Evolutionary conservation across 768 basidiomycete genomes (phyloP).

Genomic region (Dioszegia hungarica): DNA sequence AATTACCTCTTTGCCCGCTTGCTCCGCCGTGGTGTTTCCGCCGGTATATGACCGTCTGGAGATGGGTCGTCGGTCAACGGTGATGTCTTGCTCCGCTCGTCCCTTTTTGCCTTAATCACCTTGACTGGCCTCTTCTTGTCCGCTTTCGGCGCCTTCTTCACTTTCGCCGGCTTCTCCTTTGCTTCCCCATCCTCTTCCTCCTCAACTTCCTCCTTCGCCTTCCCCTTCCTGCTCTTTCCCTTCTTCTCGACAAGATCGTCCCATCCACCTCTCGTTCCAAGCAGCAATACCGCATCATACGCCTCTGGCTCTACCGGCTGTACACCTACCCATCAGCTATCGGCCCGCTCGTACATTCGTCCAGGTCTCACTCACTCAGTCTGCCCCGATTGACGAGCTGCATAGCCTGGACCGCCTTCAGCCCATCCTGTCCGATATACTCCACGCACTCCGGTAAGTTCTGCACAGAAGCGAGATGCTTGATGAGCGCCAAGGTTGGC

Average conservation of each 20-base stretch:
- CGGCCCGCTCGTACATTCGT: not conserved
- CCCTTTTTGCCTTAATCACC: not conserved
- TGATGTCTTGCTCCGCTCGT: too few relatives aligned
- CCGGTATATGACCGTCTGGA: not conserved
- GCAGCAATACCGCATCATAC: conserved; percentile 59
- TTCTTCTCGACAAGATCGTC: conserved; percentile 47
- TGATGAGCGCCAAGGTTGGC: conserved; percentile 70
- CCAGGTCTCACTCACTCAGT: conserved; percentile 63
- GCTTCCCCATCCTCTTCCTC: not conserved
- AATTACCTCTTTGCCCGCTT: conserved; percentile 17
- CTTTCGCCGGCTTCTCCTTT: not conserved
- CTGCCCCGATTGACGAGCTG: conserved; percentile 72
- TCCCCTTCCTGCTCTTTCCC: not conserved
- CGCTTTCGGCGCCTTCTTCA: not conserved
- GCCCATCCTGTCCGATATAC: conserved; percentile 64
- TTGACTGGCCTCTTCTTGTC: not conserved
- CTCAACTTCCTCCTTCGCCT: not conserved
- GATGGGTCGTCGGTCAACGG: not conserved
- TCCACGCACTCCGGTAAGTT: conserved; percentile 57
- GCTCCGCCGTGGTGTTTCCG: conserved; percentile 11
- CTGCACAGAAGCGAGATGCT: conserved; percentile 56
- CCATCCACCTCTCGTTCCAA: conserved; percentile 78
- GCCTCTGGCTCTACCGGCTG: conserved; percentile 68
- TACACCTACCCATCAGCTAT: conserved; percentile 52
- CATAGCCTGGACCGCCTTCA: conserved; percentile 61